Percentiles rank a stretch among this genome's conserved stretches.
These are phyloP conservation scores for Ganoderma resinaceum DNA, from an alignment of 1,284 basidiomycete species.

Conservation along the genomic window DNA sequence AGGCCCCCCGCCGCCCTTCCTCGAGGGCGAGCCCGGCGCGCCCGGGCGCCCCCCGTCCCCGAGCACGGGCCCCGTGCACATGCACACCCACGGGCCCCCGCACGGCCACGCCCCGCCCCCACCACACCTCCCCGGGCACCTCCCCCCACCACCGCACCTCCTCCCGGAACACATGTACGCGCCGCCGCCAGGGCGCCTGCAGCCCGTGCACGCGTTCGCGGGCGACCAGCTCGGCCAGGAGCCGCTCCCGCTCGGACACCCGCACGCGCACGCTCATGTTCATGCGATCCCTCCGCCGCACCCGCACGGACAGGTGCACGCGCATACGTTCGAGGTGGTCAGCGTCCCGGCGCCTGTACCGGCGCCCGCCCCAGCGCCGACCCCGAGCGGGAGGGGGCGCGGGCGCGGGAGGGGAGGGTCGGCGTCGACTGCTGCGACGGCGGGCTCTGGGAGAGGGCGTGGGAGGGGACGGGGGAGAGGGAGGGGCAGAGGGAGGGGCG, in stretches of 20 bases:
- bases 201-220: neutral
- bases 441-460: constrained; percentile 7
- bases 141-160: neutral
- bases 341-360: neutral
- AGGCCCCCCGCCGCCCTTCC: constrained; percentile 18
- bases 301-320: constrained; percentile 7
- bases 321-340: constrained; percentile 11
- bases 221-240: neutral
- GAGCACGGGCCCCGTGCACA: neutral
- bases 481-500: constrained; percentile 10
- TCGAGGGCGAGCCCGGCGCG: constrained; percentile 14
- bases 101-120: constrained; percentile 10
- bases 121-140: neutral
- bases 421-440: constrained; percentile 2
- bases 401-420: constrained; percentile 5
- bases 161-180: neutral
- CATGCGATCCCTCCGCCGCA: constrained; percentile 9
- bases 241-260: constrained; percentile 15
- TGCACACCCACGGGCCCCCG: neutral
- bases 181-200: constrained; percentile 2
- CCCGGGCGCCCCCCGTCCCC: constrained; percentile 7
- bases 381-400: constrained; percentile 2
- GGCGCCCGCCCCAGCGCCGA: neutral
- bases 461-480: constrained; percentile 25
- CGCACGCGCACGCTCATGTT: constrained; percentile 6